phyloP scores from a whole-genome alignment of 371 early-diverging fungal genomes.

The Mucor saturninus region DNA sequence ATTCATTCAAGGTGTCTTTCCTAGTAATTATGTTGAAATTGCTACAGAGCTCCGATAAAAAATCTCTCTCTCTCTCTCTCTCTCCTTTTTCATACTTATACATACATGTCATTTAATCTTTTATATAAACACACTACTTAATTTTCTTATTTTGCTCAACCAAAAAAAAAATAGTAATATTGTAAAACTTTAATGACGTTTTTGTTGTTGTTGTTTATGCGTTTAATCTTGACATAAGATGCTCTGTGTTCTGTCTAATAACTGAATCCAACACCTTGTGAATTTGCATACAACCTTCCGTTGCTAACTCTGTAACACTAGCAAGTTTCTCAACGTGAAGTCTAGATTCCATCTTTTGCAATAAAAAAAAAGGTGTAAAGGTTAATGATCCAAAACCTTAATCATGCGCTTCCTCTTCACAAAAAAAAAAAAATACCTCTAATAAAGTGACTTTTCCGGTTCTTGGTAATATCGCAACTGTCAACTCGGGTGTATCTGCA shows the following conservation, averaged over 20 bases:
- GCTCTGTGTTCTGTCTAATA: slow-evolving; percentile 67
- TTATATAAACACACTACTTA: slow-evolving; percentile 6
- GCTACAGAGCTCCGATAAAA: slow-evolving; percentile 27
- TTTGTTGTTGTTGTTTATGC: slow-evolving; percentile 22
- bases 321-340: slow-evolving; percentile 86
- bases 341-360: slow-evolving; percentile 81
- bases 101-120: neutral
- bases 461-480: slow-evolving; percentile 87
- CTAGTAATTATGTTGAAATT: slow-evolving; percentile 74
- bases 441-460: slow-evolving; percentile 80
- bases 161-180: neutral
- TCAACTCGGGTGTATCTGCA: slow-evolving; percentile 85
- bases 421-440: slow-evolving; percentile 43
- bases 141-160: slow-evolving; percentile 9
- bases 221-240: slow-evolving; percentile 46
- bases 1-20: slow-evolving; percentile 71
- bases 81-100: neutral
- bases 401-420: neutral
- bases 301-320: slow-evolving; percentile 77
- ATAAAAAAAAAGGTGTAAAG: slow-evolving; percentile 1
- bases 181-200: neutral
- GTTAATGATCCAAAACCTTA: neutral
- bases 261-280: slow-evolving; percentile 77
- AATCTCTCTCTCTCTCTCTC: neutral
- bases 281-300: slow-evolving; percentile 85